Conservation (phyloP, 306 rosid genomes). For the Herpetospermum pedunculosum region DNA sequence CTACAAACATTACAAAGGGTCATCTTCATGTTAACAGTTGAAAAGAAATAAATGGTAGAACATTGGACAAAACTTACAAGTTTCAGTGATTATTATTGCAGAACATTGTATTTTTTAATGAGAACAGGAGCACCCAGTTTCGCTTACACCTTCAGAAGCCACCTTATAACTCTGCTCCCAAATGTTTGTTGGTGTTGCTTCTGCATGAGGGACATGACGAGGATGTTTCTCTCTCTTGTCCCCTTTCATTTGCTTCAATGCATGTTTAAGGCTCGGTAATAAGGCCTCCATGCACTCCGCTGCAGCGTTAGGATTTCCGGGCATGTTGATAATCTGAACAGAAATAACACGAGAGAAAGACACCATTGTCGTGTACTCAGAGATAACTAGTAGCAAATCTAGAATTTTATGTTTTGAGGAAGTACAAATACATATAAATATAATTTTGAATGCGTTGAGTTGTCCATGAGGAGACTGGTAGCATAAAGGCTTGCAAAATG, state of each 20-base stretch:
- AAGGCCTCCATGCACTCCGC: constrained; percentile 89
- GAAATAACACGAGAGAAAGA: background rate
- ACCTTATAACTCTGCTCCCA: constrained; percentile 60
- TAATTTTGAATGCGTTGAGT: background rate
- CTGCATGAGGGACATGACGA: constrained; percentile 63
- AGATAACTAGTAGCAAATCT: background rate
- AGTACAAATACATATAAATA: background rate
- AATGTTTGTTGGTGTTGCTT: constrained; percentile 35
- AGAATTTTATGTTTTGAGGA: background rate
- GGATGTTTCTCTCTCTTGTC: constrained; percentile 91
- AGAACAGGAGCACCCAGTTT: constrained; percentile 47
- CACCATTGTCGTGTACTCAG: background rate
- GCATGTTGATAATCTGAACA: constrained; percentile 86
- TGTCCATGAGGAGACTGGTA: background rate
- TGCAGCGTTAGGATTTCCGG: constrained; percentile 92
- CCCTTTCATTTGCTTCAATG: constrained; percentile 71
- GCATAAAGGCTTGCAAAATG: background rate
- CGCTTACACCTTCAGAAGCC: constrained; percentile 31
- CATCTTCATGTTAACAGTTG: background rate
- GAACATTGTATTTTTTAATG: constrained; percentile 11
- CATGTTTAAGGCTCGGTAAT: constrained; percentile 85
- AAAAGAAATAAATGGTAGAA: background rate
- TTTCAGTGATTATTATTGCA: background rate
- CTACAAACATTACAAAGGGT: background rate
- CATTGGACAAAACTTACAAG: background rate